Base-by-base conservation (phyloP, 1,139 yeast species). In the Candida smagusa region DNA sequence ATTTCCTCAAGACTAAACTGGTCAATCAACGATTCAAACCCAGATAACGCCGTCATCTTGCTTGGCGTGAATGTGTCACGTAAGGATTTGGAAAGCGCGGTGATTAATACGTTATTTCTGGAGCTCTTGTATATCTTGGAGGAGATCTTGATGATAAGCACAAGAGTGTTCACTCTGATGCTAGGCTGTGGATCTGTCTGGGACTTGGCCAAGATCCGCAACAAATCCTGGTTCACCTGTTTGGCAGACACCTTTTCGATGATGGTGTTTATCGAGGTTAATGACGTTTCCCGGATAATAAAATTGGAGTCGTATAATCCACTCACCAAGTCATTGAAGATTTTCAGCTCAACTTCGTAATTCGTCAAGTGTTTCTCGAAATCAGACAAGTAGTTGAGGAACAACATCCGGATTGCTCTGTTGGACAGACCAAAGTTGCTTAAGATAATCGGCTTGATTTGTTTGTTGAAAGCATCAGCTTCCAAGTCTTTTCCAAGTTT, bases 251-350 rank as follows among this genome's bases (percentile, higher is more conserved):
- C 71, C 49, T 81, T 81, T 22, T 81, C 81, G 2, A 83, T 78
- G 25, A 92, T 63, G 5, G 68, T 61, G 3, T 83, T 72, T 6
- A 88, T 77, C 1, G 90, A 78, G 37, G 82, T 83, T 32, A 92
- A 67, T 0, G 97, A 86, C 30, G 84, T 87, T 48, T 86, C 89
- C 43, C 97, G 70, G 34, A 92, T 78, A 27, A 83, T 74, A 7
- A 83, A 78, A 54, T 88, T 90, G 0, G 95, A 79, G 56, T 92
- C 98, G 28, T 82, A 80, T 51, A 92, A 84, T 0, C 97, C 97
- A 13, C 84, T 79, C 9, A 83, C 65, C 48, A 87, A 69, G 35
- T 74, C 74, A 9, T 78, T 77, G 57, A 87, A 88, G 3, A 92
- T 72, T 49, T 77, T 80, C 51, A 74, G 81, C 45, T 85, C 84